These are phyloP conservation scores for Drosera capensis DNA, from an alignment of 148 eudicot species.

Conservation along the genomic window DNA sequence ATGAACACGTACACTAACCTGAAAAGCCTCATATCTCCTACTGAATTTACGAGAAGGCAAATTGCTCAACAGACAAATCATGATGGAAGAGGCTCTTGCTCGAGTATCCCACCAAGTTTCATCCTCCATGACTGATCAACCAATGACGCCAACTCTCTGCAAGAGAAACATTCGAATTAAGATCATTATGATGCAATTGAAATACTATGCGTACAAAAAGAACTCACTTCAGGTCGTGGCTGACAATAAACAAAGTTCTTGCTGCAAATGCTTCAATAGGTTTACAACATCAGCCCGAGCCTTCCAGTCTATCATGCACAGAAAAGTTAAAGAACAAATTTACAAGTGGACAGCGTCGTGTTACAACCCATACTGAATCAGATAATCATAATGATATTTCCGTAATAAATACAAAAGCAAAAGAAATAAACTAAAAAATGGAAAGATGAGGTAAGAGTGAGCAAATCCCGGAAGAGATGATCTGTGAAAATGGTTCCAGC, in stretches of 20 bases:
- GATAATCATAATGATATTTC: too few relatives aligned
- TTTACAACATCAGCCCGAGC: conserved; percentile 96
- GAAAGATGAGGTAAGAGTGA: not conserved
- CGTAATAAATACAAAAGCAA: too few relatives aligned
- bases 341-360: too few relatives aligned
- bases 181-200: not conserved
- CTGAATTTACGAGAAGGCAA: not conserved
- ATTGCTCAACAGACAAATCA: conserved; percentile 4
- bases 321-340: conserved; percentile 6
- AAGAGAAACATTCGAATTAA: conserved; percentile 9
- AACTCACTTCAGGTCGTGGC: conserved; percentile 93
- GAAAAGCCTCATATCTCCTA: not conserved
- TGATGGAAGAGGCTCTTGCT: conserved; percentile 44
- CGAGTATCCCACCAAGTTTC: conserved; percentile 75
- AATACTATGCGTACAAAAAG: not conserved
- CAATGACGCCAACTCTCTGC: conserved; percentile 70
- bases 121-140: conserved; percentile 92
- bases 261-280: conserved; percentile 62
- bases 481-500: not conserved
- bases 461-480: too few relatives aligned
- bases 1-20: not conserved
- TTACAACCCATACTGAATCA: not conserved
- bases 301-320: conserved; percentile 62
- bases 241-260: conserved; percentile 76
- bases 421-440: too few relatives aligned